Percentiles rank a stretch among this genome's conserved stretches.
Conservation (phyloP, 768 basidiomycete species). For the Serendipita indica region DNA sequence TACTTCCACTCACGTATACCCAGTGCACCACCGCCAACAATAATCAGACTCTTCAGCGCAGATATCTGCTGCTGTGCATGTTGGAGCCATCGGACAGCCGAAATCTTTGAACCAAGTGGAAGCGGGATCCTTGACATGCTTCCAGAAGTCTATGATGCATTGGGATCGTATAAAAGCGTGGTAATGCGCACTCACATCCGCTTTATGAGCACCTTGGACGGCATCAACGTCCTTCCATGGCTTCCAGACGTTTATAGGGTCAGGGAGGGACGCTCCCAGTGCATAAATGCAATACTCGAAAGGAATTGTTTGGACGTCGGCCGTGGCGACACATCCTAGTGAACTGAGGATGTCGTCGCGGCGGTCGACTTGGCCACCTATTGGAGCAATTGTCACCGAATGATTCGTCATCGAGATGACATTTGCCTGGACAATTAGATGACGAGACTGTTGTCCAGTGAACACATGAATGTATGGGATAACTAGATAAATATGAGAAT, state of each 20-base stretch:
- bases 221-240: neutral
- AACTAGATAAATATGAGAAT: neutral
- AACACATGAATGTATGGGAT: neutral
- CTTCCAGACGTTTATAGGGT: constrained; percentile 2
- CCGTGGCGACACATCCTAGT: neutral
- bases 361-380: neutral
- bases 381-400: neutral
- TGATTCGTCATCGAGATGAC: neutral
- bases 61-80: constrained; percentile 36
- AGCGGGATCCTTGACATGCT: neutral
- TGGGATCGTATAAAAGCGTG: too few species aligned
- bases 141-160: too few species aligned
- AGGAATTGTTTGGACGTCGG: neutral
- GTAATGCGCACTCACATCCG: too few species aligned
- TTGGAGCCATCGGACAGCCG: constrained; percentile 20
- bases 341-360: neutral
- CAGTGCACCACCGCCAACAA: constrained; percentile 60
- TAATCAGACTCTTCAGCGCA: constrained; percentile 35
- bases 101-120: neutral
- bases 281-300: constrained; percentile 4
- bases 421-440: neutral
- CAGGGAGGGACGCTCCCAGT: constrained; percentile 1
- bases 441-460: neutral
- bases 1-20: constrained; percentile 40
- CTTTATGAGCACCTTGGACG: neutral